A percentile compares a stretch with the other conserved stretches of the same genome.
phyloP scores from a whole-genome alignment of 2,329 filamentous ascomycete genomes.

The Zopfia rhizophila region DNA sequence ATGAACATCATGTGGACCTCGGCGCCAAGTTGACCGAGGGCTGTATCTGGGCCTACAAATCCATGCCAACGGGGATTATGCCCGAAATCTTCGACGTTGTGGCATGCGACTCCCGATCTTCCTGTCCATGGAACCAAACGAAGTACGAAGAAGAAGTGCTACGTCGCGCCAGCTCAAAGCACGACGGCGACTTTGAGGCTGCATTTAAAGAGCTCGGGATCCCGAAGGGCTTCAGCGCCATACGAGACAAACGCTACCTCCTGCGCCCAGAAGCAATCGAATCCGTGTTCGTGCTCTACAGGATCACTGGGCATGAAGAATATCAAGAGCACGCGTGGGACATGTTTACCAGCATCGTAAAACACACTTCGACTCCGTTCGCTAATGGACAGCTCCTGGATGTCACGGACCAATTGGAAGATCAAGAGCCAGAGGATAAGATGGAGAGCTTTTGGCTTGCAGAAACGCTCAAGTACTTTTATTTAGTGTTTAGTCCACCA shows the following conservation, averaged over 20 bases:
- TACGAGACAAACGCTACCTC: slow-evolving; percentile 57
- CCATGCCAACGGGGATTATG: slow-evolving; percentile 68
- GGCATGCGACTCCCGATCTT: slow-evolving; percentile 54
- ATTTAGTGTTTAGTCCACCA: slow-evolving; percentile 57
- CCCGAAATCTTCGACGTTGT: slow-evolving; percentile 66
- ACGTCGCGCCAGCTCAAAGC: slow-evolving; percentile 28
- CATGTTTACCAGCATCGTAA: slow-evolving; percentile 58
- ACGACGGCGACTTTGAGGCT: slow-evolving; percentile 23
- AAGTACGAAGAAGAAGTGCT: slow-evolving; percentile 57
- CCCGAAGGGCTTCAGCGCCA: slow-evolving; percentile 52
- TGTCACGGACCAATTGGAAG: slow-evolving; percentile 42
- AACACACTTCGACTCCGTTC: slow-evolving; percentile 51
- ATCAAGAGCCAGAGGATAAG: slow-evolving; percentile 43
- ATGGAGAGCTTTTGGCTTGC: slow-evolving; percentile 61
- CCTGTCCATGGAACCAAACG: slow-evolving; percentile 65
- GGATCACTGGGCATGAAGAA: slow-evolving; percentile 64
- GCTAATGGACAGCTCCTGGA: slow-evolving; percentile 59
- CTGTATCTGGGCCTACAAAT: slow-evolving; percentile 69
- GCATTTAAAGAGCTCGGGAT: slow-evolving; percentile 36
- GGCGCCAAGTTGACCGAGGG: slow-evolving; percentile 69
- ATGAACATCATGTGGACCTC: slow-evolving; percentile 63
- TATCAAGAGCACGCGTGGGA: slow-evolving; percentile 58
- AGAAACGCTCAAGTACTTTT: slow-evolving; percentile 63
- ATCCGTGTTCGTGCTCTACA: slow-evolving; percentile 68
- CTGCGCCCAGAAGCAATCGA: slow-evolving; percentile 68